Conservation (phyloP, 345 rosid genomes). For the Ceriops decandra region DNA sequence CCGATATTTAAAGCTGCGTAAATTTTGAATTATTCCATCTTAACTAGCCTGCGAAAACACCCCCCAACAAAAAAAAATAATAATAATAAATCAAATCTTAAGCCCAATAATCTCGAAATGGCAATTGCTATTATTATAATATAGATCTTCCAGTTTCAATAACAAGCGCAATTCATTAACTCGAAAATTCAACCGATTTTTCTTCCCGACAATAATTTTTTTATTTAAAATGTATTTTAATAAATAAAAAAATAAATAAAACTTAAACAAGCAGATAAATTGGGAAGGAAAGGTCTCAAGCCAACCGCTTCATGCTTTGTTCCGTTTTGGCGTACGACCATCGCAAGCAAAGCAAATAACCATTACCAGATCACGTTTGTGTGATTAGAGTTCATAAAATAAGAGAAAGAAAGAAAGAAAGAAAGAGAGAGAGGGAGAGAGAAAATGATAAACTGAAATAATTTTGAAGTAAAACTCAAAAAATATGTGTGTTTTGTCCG, state of each 20-base stretch:
- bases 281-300: too few species aligned
- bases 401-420: neutral
- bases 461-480: slow-evolving; percentile 12
- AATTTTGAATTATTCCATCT: slow-evolving; percentile 16
- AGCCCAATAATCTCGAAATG: neutral
- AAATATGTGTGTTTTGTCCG: neutral
- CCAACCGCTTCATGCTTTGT: too few species aligned
- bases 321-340: too few species aligned
- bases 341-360: neutral
- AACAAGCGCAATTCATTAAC: too few species aligned
- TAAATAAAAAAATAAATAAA: too few species aligned
- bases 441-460: neutral
- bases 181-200: too few species aligned
- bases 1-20: neutral
- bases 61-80: neutral
- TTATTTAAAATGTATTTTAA: too few species aligned
- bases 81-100: neutral
- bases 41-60: slow-evolving; percentile 24
- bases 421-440: slow-evolving; percentile 10
- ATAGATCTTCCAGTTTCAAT: too few species aligned
- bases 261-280: too few species aligned
- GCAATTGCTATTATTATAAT: too few species aligned
- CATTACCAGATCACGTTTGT: neutral
- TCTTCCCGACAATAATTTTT: too few species aligned
- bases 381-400: neutral